A percentile compares a stretch with the other conserved stretches of the same genome.
phyloP scores from a whole-genome alignment of 306 rosid species.

The Lablab purpureus region DNA sequence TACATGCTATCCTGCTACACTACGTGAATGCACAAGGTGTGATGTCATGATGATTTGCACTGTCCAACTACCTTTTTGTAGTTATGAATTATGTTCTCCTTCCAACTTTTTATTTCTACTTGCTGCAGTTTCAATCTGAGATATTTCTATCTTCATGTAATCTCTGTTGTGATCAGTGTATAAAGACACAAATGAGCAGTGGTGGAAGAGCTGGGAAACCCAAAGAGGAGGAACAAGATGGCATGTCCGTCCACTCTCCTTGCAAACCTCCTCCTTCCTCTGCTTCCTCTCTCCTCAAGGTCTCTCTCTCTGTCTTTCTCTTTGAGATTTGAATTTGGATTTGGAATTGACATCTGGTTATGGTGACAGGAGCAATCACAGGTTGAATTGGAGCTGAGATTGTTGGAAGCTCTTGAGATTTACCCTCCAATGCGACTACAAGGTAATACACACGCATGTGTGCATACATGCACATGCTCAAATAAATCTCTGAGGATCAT shows the following conservation, averaged over 20 bases:
- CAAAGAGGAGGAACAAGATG: conserved; percentile 94
- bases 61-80: background rate
- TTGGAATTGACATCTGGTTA: conserved; percentile 27
- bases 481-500: background rate
- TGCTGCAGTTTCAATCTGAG: background rate
- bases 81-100: background rate
- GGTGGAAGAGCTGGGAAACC: conserved; percentile 69
- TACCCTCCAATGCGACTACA: conserved; percentile 81
- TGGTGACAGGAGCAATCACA: conserved; percentile 74
- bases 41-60: background rate
- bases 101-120: background rate
- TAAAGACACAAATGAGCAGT: conserved; percentile 55
- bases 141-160: background rate
- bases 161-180: background rate
- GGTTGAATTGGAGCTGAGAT: conserved; percentile 85
- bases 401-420: conserved; percentile 82
- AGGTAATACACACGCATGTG: conserved; percentile 42
- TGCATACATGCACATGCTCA: background rate
- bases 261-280: conserved; percentile 98
- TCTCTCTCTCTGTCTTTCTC: conserved; percentile 45
- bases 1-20: background rate
- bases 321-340: background rate
- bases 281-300: conserved; percentile 92
- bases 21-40: background rate
- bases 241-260: conserved; percentile 93